Evolutionary conservation across 75 land plant genomes (phyloP).

Genomic region (Pinus albicaulis): DNA sequence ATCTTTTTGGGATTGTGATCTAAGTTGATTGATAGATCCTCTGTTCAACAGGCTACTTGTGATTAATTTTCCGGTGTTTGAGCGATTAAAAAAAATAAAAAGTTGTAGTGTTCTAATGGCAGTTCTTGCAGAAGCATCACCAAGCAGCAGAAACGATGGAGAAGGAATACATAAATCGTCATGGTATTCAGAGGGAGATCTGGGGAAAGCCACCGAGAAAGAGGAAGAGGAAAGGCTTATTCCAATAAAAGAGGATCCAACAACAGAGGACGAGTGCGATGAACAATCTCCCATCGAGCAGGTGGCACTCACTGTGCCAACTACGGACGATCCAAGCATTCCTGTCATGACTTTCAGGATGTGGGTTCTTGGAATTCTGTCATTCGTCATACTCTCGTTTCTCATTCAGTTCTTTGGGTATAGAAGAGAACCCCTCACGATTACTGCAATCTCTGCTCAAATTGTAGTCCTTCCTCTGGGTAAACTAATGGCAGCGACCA

Average conservation of each 20-base stretch:
- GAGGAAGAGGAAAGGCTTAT: neutral
- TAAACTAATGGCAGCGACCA: conserved; percentile 51
- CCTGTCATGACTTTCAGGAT: conserved; percentile 73
- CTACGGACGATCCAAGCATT: conserved; percentile 52
- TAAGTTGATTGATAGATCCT: too few relatives aligned
- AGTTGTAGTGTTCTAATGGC: neutral
- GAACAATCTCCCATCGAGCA: conserved; percentile 40
- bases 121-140: neutral
- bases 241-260: too few relatives aligned
- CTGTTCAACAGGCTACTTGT: too few relatives aligned
- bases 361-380: conserved; percentile 54
- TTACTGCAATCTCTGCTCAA: conserved; percentile 58
- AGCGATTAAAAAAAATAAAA: too few relatives aligned
- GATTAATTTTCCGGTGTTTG: too few relatives aligned
- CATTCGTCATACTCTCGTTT: conserved; percentile 55
- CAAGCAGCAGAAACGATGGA: neutral
- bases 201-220: neutral
- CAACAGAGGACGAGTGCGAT: too few relatives aligned
- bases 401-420: conserved; percentile 72
- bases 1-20: too few relatives aligned
- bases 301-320: conserved; percentile 57
- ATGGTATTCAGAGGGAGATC: neutral
- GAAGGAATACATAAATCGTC: neutral
- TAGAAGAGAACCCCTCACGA: conserved; percentile 61
- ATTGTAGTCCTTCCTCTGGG: conserved; percentile 57